Conservation (phyloP, 2,329 filamentous ascomycete genomes). For the Penicillium sp. region DNA sequence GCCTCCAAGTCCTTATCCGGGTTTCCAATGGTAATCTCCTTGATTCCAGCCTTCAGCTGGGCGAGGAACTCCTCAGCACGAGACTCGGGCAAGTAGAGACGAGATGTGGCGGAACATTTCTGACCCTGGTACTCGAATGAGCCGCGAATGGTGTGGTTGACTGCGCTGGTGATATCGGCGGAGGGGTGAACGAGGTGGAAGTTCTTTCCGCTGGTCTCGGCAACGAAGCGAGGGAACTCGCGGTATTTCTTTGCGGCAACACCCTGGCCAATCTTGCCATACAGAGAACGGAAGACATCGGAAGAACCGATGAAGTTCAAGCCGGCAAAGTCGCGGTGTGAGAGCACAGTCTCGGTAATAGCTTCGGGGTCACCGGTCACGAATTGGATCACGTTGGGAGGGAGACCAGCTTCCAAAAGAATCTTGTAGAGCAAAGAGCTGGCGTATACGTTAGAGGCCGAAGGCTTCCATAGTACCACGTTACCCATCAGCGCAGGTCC, state of each 20-base stretch:
- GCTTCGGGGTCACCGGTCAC: constrained; percentile 82
- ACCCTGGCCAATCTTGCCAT: constrained; percentile 75
- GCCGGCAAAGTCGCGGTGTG: constrained; percentile 75
- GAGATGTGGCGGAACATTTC: constrained; percentile 81
- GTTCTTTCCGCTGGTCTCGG: constrained; percentile 89
- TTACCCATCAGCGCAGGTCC: constrained; percentile 88
- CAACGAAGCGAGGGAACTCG: constrained; percentile 81
- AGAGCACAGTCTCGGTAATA: constrained; percentile 73
- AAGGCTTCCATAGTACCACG: constrained; percentile 95
- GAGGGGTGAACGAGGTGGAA: constrained; percentile 77
- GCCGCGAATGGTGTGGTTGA: constrained; percentile 74
- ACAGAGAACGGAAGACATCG: constrained; percentile 83
- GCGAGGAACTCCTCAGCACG: constrained; percentile 69
- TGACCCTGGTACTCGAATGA: constrained; percentile 88
- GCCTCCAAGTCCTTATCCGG: constrained; percentile 49
- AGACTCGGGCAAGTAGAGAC: constrained; percentile 72
- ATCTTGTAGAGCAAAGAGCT: constrained; percentile 89
- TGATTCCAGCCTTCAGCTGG: constrained; percentile 62
- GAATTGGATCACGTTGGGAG: constrained; percentile 86
- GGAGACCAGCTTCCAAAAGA: constrained; percentile 85
- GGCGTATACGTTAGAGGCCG: constrained; percentile 77
- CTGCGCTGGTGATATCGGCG: constrained; percentile 74
- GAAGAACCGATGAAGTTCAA: constrained; percentile 92
- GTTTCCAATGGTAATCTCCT: constrained; percentile 65
- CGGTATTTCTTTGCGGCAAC: constrained; percentile 76